Evolutionary conservation across 441 rosid genomes (phyloP).

Genomic region (Syzygium malaccense): DNA sequence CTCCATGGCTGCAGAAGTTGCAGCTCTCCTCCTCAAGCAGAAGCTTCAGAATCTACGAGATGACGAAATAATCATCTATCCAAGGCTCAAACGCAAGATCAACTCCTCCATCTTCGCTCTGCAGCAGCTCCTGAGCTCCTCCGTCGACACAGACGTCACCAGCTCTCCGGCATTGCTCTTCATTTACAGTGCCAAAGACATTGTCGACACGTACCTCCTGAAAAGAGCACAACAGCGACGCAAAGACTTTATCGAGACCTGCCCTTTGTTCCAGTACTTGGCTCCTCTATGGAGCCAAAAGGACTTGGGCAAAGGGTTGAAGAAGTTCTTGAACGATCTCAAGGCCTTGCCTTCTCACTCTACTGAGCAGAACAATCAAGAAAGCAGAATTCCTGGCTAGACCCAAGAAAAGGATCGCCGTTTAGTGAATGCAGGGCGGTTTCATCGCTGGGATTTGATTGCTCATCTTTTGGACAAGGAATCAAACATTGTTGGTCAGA

Average conservation of each 20-base stretch:
- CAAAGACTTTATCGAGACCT: neutral
- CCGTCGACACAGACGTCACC: neutral
- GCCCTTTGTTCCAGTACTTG: neutral
- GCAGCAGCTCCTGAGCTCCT: neutral
- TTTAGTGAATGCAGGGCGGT: neutral
- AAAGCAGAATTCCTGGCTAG: neutral
- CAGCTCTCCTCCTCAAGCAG: neutral
- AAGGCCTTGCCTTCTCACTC: neutral
- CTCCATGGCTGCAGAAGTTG: neutral
- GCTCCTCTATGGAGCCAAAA: neutral
- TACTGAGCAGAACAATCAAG: neutral
- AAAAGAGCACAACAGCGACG: neutral
- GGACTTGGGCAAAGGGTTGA: neutral
- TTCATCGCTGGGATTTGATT: neutral
- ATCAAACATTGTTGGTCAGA: neutral
- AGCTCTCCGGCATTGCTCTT: neutral
- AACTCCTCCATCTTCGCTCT: neutral
- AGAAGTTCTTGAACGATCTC: neutral
- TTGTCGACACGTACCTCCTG: neutral
- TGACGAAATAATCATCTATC: neutral
- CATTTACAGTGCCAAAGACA: conserved; percentile 6
- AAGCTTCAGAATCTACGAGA: neutral
- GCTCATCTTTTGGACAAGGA: neutral
- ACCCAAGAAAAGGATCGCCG: neutral
- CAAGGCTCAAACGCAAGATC: neutral